Conservation (phyloP, 768 basidiomycete species). For the Lentinula sp. region DNA sequence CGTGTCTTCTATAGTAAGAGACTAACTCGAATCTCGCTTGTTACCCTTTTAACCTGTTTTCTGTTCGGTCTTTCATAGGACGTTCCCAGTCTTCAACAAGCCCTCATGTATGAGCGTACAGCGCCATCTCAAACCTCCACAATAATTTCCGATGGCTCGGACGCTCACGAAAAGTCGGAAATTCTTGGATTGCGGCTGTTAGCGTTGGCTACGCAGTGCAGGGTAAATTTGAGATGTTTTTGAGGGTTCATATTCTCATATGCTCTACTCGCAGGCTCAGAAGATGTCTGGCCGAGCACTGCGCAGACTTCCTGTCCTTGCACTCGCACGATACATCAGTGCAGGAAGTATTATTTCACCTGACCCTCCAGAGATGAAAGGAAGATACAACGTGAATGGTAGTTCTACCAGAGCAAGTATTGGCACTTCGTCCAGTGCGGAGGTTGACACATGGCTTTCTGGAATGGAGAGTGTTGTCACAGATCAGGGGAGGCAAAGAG, state of each 20-base stretch:
- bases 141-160: slow-evolving; percentile 11
- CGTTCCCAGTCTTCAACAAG: slow-evolving; percentile 59
- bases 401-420: not conserved
- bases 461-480: slow-evolving; percentile 78
- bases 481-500: slow-evolving; percentile 48
- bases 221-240: slow-evolving; percentile 43
- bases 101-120: slow-evolving; percentile 48
- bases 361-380: not conserved
- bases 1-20: slow-evolving; percentile 54
- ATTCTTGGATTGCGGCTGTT: slow-evolving; percentile 53
- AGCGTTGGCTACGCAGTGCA: slow-evolving; percentile 68
- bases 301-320: slow-evolving; percentile 89
- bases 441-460: slow-evolving; percentile 71
- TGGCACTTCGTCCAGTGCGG: slow-evolving; percentile 16
- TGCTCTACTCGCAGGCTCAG: slow-evolving; percentile 41
- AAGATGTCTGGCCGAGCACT: slow-evolving; percentile 91
- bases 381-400: not conserved
- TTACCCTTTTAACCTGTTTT: not conserved
- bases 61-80: slow-evolving; percentile 28
- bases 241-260: not conserved
- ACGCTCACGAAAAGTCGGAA: slow-evolving; percentile 44
- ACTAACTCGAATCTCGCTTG: not conserved
- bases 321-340: slow-evolving; percentile 79
- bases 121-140: slow-evolving; percentile 18
- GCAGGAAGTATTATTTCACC: slow-evolving; percentile 28